phyloP scores from a whole-genome alignment of 2,329 filamentous ascomycete species.

The Apiospora marii region DNA sequence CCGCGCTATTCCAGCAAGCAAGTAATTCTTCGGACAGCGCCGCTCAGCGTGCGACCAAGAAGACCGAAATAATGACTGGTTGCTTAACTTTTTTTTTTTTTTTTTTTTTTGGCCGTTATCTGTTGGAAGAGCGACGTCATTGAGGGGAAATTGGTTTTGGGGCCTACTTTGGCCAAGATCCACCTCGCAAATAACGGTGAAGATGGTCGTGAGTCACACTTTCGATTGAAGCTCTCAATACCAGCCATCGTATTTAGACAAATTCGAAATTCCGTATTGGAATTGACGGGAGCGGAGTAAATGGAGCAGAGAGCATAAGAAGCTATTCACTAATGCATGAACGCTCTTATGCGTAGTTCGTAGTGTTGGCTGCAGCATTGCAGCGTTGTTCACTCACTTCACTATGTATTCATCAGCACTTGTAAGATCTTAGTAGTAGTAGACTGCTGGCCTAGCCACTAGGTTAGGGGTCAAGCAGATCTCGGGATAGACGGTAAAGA shows the following conservation, averaged over 20 bases:
- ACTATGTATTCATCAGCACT: background rate
- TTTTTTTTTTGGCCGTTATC: background rate
- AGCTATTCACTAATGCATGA: background rate
- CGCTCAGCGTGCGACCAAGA: background rate
- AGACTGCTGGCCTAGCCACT: background rate
- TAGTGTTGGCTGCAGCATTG: background rate
- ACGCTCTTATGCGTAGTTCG: background rate
- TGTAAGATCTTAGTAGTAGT: background rate
- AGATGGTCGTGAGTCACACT: conserved; percentile 8
- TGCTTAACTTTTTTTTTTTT: background rate
- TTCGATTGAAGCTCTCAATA: background rate
- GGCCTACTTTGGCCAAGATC: background rate
- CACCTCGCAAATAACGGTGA: conserved; percentile 1
- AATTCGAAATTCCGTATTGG: no score
- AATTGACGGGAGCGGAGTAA: background rate
- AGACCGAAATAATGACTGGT: background rate
- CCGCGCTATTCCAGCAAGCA: background rate
- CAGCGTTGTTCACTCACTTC: background rate
- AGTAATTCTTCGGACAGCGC: background rate
- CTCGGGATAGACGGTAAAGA: background rate
- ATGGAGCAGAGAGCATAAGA: background rate
- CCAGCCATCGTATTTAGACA: background rate
- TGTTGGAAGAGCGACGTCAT: conserved; percentile 20
- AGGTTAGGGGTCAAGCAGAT: conserved; percentile 4
- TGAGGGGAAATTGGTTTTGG: conserved; percentile 8